A percentile compares a stretch with the other conserved stretches of the same genome.
These are phyloP conservation scores for Pilasporangium apinafurcum DNA, from an alignment of 352 stramenopile species.

Conservation along the genomic window DNA sequence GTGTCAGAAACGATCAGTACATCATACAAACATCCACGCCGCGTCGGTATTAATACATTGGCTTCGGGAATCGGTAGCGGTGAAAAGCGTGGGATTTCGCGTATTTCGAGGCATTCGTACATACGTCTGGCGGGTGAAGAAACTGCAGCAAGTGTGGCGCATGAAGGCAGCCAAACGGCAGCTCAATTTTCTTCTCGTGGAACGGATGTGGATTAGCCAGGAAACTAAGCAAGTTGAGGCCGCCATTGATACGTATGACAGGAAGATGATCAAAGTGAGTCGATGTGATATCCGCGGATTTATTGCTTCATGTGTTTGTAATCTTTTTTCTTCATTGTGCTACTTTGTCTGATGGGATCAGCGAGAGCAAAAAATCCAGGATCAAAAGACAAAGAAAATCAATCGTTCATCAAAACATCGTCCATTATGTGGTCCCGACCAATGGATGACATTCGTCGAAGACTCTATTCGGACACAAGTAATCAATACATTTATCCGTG, in stretches of 20 bases:
- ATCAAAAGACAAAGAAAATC: constrained; percentile 9
- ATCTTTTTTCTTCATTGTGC: not conserved
- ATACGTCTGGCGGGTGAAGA: constrained; percentile 44
- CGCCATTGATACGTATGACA: constrained; percentile 35
- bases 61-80: constrained; percentile 53
- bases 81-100: constrained; percentile 46
- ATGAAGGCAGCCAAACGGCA: constrained; percentile 30
- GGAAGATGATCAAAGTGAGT: constrained; percentile 23
- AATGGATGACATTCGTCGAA: constrained; percentile 48
- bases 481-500: constrained; percentile 30
- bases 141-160: constrained; percentile 43
- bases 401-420: not conserved
- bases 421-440: constrained; percentile 1
- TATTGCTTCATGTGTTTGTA: not conserved
- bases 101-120: constrained; percentile 47
- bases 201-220: constrained; percentile 42
- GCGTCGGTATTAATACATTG: constrained; percentile 44
- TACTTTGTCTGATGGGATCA: not conserved
- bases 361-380: constrained; percentile 9
- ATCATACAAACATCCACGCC: constrained; percentile 19
- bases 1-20: constrained; percentile 26
- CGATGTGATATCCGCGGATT: not conserved
- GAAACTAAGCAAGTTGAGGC: constrained; percentile 44
- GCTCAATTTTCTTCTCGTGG: constrained; percentile 24
- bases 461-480: constrained; percentile 21